Evolutionary conservation across 164 flowering plant genomes (phyloP).

Genomic region (Warburgia ugandensis): DNA sequence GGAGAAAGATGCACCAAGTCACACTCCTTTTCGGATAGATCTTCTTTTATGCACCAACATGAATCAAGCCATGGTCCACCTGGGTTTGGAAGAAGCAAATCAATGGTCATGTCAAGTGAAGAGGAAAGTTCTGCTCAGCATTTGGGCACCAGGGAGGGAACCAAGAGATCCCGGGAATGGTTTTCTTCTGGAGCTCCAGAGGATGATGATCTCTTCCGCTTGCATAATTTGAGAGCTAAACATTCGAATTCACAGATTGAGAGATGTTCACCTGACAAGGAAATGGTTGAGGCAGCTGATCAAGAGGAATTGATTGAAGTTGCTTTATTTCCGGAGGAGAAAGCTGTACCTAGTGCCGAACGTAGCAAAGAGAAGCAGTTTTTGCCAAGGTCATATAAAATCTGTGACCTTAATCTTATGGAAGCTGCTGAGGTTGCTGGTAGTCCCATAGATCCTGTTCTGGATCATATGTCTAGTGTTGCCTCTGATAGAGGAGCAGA

Average conservation of each 20-base stretch:
- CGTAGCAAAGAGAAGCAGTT: slow-evolving; percentile 61
- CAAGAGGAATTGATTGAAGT: slow-evolving; percentile 22
- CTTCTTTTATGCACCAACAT: slow-evolving; percentile 23
- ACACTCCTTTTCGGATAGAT: slow-evolving; percentile 32
- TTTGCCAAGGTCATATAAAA: slow-evolving; percentile 69
- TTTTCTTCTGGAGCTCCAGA: slow-evolving; percentile 23
- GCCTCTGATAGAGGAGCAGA: slow-evolving; percentile 31
- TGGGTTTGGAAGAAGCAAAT: slow-evolving; percentile 27
- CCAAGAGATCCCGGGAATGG: slow-evolving; percentile 62
- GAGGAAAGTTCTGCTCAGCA: slow-evolving; percentile 45
- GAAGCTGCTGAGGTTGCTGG: slow-evolving; percentile 57
- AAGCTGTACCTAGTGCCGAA: slow-evolving; percentile 22
- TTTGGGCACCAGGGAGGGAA: slow-evolving; percentile 20
- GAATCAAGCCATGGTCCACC: slow-evolving; percentile 26
- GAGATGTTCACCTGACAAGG: slow-evolving; percentile 20
- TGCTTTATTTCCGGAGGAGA: slow-evolving; percentile 23
- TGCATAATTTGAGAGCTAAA: slow-evolving; percentile 23
- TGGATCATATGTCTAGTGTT: slow-evolving; percentile 22
- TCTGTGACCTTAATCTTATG: slow-evolving; percentile 80
- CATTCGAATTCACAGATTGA: slow-evolving; percentile 17
- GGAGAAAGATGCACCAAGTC: slow-evolving; percentile 23
- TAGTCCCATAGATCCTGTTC: slow-evolving; percentile 21
- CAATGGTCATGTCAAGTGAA: slow-evolving; percentile 37
- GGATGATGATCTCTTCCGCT: slow-evolving; percentile 24
- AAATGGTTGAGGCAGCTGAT: slow-evolving; percentile 21